Evolutionary conservation across 768 basidiomycete genomes (phyloP), one percentile per base, ranked within the genome.

Genomic region (Royoungia palumana): DNA sequence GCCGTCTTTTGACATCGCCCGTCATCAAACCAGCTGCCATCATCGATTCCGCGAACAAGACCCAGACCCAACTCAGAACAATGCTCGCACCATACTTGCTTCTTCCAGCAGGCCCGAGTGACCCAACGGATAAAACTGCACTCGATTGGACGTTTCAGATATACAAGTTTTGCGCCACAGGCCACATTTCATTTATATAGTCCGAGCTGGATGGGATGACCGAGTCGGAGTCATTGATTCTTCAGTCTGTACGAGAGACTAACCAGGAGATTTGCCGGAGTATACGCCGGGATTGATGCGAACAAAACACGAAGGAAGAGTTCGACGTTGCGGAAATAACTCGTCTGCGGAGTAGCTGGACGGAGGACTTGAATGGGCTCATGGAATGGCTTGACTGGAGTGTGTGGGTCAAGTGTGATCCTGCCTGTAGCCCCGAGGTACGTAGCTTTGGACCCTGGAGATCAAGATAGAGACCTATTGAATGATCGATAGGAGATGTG

Each of bases 311-410:
- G 12, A 21, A 20, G 24, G 41, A 37, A 12, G 30, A 21, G 6
- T 43, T 22, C 10, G 28, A 43, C 27, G 10, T 48, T 16, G 40
- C 17, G 1, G 38, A 52, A 17, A 40, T 47, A n/a, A 47, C 20
- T 13, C 34, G 11, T 10, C 34, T 69, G 35, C 34, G 64, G 8
- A 22, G 20, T 12, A 24, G 48, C 7, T 79, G 78, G 78, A 58
- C 49, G 13, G 25, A 30, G 13, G 63, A 69, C 6, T 40, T 75
- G 11, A 51, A 64, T 8, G 51, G 46, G 13, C 55, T 80, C 30
- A 75, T 77, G 68, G 43, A 37, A 0, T 80, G 78, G 78, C 59
- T 81, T 2, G 78, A 74, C 52, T 81, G 79, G 78, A 70, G 66
- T 44, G 59, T 69, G 14, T 80, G 78, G 78, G 56, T 72, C 5